These are phyloP conservation scores for Tephrocybe sp. DNA, from an alignment of 768 basidiomycete genomes.

Conservation along the genomic window DNA sequence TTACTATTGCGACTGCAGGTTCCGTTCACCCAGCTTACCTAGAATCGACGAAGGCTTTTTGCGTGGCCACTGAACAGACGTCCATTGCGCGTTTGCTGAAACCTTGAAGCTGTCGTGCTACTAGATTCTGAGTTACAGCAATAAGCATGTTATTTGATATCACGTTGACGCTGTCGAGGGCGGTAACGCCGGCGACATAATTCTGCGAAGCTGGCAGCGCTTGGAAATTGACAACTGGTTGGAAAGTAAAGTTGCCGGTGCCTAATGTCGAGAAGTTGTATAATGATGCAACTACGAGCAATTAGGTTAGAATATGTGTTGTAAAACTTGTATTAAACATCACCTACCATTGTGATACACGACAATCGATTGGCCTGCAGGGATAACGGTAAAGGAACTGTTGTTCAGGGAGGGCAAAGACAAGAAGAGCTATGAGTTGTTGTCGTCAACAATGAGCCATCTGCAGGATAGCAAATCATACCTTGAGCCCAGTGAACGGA, in stretches of 20 bases:
- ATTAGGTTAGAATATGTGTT: neutral
- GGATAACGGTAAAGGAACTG: constrained; percentile 34
- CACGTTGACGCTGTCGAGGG: constrained; percentile 25
- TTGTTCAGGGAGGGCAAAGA: constrained; percentile 36
- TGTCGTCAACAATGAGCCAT: neutral
- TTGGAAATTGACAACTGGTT: constrained; percentile 36
- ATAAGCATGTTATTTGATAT: constrained; percentile 26
- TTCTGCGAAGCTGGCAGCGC: constrained; percentile 21
- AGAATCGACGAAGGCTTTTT: constrained; percentile 36
- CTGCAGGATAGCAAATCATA: constrained; percentile 9
- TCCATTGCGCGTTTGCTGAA: constrained; percentile 35
- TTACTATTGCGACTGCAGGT: neutral
- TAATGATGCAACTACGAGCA: constrained; percentile 32
- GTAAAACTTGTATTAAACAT: neutral
- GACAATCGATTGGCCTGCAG: constrained; percentile 36
- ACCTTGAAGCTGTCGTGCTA: constrained; percentile 27
- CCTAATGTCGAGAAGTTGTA: constrained; percentile 41
- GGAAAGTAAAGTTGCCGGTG: constrained; percentile 37
- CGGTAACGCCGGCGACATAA: constrained; percentile 8
- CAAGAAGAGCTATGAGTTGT: constrained; percentile 29
- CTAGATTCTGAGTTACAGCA: constrained; percentile 32
- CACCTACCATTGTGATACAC: constrained; percentile 36
- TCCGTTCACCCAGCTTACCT: constrained; percentile 21
- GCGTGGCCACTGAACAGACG: constrained; percentile 33
- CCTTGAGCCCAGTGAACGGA: constrained; percentile 42